phyloP scores from a whole-genome alignment of 2,329 filamentous ascomycete genomes.

The Tolypocladium nubicola region DNA sequence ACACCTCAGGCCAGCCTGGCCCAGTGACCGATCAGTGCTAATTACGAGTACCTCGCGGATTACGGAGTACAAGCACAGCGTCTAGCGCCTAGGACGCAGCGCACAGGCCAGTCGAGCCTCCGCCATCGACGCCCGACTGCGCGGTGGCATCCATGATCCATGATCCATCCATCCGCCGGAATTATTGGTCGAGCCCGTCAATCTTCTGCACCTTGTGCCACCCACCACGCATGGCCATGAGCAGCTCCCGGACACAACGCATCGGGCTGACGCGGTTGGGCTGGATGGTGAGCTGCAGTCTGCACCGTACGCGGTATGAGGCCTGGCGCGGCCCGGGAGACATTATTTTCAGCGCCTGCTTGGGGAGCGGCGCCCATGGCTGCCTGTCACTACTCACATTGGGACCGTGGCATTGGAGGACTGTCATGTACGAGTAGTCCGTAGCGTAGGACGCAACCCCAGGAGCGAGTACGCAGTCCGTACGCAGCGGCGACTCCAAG shows the following conservation, averaged over 20 bases:
- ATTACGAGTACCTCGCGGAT: too few relatives aligned
- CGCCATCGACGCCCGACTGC: constrained; percentile 1
- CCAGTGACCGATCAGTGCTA: not conserved
- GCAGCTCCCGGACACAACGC: not conserved
- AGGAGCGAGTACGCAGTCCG: not conserved
- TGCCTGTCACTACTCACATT: not conserved
- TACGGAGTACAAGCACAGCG: not conserved
- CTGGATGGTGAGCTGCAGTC: not conserved
- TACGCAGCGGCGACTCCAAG: not conserved
- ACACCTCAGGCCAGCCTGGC: not conserved
- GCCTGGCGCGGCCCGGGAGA: not conserved
- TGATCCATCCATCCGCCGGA: not conserved
- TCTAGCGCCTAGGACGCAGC: not conserved
- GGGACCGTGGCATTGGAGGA: not conserved
- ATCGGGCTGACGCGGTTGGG: not conserved
- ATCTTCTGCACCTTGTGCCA: not conserved
- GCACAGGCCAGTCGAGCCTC: not conserved
- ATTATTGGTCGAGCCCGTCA: not conserved
- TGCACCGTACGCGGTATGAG: too few relatives aligned
- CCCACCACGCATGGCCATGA: not conserved
- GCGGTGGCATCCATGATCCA: not conserved
- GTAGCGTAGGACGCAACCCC: not conserved
- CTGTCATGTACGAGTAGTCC: not conserved
- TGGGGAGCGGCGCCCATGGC: not conserved
- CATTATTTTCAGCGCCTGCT: not conserved